Evolutionary conservation across 179 eudicot species (phyloP).

Genomic region (Vitellaria paradoxa): DNA sequence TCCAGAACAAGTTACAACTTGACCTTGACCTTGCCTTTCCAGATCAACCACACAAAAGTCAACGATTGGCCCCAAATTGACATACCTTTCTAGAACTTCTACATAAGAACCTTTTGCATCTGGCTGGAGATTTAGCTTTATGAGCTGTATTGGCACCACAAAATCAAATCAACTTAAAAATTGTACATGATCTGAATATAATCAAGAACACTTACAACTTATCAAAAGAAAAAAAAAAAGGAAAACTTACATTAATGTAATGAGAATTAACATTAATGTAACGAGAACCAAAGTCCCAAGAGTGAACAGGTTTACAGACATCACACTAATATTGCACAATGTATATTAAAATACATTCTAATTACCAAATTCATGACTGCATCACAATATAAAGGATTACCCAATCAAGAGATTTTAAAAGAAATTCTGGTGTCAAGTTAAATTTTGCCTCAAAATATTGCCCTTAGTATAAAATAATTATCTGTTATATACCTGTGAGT

Average conservation of each 20-base stretch:
- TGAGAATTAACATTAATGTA: background rate
- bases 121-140: slow-evolving; percentile 87
- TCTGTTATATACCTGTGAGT: slow-evolving; percentile 75
- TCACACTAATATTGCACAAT: too few species aligned
- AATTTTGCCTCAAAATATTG: background rate
- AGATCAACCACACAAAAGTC: slow-evolving; percentile 99
- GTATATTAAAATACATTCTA: too few species aligned
- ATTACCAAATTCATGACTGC: background rate
- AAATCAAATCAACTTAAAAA: background rate
- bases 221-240: too few species aligned
- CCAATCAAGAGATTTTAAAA: background rate
- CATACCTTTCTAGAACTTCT: slow-evolving; percentile 87
- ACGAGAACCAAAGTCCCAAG: too few species aligned
- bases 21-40: slow-evolving; percentile 99
- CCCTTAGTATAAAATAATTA: background rate
- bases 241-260: too few species aligned
- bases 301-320: too few species aligned
- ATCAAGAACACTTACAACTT: too few species aligned
- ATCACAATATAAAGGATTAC: too few species aligned
- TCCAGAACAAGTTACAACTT: slow-evolving; percentile 99
- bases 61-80: slow-evolving; percentile 93
- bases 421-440: background rate
- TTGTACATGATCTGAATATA: background rate
- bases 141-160: slow-evolving; percentile 55
- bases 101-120: slow-evolving; percentile 97